A percentile compares a stretch with the other conserved stretches of the same genome.
Evolutionary conservation across 345 rosid genomes (phyloP).

Genomic region (Eucalyptus erythrocorys): DNA sequence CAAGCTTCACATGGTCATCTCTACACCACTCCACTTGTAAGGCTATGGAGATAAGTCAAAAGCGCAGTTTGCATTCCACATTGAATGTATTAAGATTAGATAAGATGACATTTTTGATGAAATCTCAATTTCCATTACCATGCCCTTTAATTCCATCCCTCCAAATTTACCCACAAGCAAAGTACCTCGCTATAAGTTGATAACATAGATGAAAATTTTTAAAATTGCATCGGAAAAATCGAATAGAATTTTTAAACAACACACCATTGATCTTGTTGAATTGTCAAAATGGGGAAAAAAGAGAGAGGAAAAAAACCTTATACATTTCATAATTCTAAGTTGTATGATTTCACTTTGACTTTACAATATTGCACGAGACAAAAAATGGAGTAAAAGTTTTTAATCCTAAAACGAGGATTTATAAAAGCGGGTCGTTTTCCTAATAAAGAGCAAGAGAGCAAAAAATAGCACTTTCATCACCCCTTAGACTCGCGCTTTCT

Average conservation of each 20-base stretch:
- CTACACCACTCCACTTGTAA: not conserved
- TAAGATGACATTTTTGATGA: not conserved
- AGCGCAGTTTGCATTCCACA: not conserved
- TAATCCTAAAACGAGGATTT: no score
- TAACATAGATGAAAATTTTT: no score
- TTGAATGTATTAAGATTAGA: not conserved
- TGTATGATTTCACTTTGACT: no score
- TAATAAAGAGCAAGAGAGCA: no score
- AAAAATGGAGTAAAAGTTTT: no score
- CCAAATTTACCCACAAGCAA: not conserved
- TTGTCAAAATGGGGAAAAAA: no score
- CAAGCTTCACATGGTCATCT: not conserved
- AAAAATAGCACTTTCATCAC: not conserved
- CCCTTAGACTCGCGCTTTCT: not conserved
- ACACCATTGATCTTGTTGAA: no score
- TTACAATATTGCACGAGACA: no score
- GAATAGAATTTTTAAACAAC: not conserved
- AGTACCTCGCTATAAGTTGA: no score
- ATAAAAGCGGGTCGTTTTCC: no score
- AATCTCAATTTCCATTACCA: not conserved
- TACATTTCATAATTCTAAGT: not conserved
- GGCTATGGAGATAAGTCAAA: not conserved
- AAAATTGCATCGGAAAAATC: not conserved
- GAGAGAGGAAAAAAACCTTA: not conserved
- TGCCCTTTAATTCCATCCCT: not conserved